These are phyloP conservation scores for Akanthomyces dipterigenus DNA, from an alignment of 2,329 filamentous ascomycete genomes.

Conservation along the genomic window DNA sequence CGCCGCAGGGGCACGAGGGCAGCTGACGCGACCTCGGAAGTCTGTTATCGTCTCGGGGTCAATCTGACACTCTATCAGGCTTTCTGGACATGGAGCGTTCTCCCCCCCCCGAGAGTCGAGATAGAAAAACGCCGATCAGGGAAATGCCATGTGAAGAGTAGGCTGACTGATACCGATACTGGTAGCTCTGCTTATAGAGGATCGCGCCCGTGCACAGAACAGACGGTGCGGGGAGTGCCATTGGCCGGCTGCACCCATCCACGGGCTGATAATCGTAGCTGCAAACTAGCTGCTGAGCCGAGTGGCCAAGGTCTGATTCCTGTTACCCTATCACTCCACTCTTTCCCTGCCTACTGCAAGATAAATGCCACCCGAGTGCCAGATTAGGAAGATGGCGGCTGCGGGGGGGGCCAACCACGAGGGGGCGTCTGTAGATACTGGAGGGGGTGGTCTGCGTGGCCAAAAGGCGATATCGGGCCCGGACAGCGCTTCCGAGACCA, in stretches of 20 bases:
- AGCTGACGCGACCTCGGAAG: slow-evolving; percentile 1
- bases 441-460: background rate
- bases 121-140: slow-evolving; percentile 3
- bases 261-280: slow-evolving; percentile 39
- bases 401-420: slow-evolving; percentile 4
- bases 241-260: slow-evolving; percentile 26
- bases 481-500: slow-evolving; percentile 6
- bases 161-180: background rate
- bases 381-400: slow-evolving; percentile 4
- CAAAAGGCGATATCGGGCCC: slow-evolving; percentile 10
- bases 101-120: background rate
- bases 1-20: background rate
- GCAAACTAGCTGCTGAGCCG: slow-evolving; percentile 35
- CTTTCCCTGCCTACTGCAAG: background rate
- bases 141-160: background rate
- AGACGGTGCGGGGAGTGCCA: background rate
- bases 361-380: background rate
- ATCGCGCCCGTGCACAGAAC: background rate
- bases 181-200: background rate
- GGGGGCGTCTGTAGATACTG: background rate
- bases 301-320: background rate
- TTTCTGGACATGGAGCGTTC: background rate
- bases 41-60: background rate
- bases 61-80: background rate
- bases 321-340: slow-evolving; percentile 7